phyloP scores from a whole-genome alignment of 441 rosid genomes.

The Brassica hybrid region DNA sequence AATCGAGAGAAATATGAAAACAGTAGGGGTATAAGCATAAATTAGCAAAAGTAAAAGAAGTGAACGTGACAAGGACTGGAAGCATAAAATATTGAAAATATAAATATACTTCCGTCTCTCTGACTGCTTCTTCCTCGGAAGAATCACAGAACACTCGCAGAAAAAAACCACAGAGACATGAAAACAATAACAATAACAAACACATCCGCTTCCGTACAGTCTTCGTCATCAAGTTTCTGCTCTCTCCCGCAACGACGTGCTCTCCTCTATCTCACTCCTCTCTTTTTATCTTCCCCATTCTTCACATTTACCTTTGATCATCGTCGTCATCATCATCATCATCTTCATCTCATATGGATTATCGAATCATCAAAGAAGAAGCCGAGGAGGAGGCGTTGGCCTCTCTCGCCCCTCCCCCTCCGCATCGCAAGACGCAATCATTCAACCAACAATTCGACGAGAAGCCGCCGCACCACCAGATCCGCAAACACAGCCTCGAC shows the following conservation, averaged over 20 bases:
- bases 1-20: neutral
- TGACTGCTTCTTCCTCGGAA: slow-evolving; percentile 36
- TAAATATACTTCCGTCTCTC: neutral
- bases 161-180: slow-evolving; percentile 8
- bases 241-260: slow-evolving; percentile 41
- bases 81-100: neutral
- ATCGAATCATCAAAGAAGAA: slow-evolving; percentile 49
- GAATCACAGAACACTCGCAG: neutral
- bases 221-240: neutral
- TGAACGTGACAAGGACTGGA: slow-evolving; percentile 27
- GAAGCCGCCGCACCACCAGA: slow-evolving; percentile 46
- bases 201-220: slow-evolving; percentile 41
- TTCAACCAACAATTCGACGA: too few relatives aligned
- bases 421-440: slow-evolving; percentile 63
- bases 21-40: neutral
- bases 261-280: slow-evolving; percentile 45
- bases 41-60: neutral
- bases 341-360: slow-evolving; percentile 28
- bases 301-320: slow-evolving; percentile 11
- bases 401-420: slow-evolving; percentile 47
- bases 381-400: slow-evolving; percentile 57
- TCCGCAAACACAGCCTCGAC: slow-evolving; percentile 84
- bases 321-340: too few relatives aligned
- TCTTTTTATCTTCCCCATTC: slow-evolving; percentile 42
- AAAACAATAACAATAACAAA: slow-evolving; percentile 6